These are phyloP conservation scores for Eimeria acervulina DNA, from an alignment of 169 alveolate genomes.

Conservation along the genomic window DNA sequence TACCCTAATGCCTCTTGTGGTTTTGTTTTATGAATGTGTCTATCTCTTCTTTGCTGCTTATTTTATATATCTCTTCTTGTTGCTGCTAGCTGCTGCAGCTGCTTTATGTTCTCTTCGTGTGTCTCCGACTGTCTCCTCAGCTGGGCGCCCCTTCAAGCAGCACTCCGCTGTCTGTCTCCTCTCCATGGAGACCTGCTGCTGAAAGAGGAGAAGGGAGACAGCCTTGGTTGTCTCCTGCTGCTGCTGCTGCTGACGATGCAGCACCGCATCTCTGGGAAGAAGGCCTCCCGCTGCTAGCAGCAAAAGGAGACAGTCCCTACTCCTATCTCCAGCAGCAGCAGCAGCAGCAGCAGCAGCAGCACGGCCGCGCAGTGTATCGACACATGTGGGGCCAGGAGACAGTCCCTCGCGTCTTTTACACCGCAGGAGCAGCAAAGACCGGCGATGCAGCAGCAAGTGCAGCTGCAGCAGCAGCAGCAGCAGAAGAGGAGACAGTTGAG, in stretches of 20 bases:
- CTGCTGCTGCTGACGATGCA: neutral
- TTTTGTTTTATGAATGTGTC: no score
- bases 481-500: neutral
- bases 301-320: conserved; percentile 7
- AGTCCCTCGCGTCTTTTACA: neutral
- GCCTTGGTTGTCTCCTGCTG: neutral
- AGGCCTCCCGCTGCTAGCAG: neutral
- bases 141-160: neutral
- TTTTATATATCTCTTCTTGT: no score
- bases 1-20: no score
- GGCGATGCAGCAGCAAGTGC: neutral
- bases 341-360: conserved; percentile 47
- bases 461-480: neutral
- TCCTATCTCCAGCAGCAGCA: neutral
- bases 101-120: neutral
- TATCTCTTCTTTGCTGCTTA: no score
- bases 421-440: neutral
- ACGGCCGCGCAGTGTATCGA: neutral
- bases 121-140: neutral
- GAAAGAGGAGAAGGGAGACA: neutral
- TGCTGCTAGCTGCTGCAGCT: conserved; percentile 15
- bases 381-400: neutral
- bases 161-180: neutral
- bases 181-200: neutral
- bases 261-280: neutral